These are phyloP conservation scores for Planoprotostelium fungivorum DNA, from an alignment of 78 protist species.

Conservation along the genomic window DNA sequence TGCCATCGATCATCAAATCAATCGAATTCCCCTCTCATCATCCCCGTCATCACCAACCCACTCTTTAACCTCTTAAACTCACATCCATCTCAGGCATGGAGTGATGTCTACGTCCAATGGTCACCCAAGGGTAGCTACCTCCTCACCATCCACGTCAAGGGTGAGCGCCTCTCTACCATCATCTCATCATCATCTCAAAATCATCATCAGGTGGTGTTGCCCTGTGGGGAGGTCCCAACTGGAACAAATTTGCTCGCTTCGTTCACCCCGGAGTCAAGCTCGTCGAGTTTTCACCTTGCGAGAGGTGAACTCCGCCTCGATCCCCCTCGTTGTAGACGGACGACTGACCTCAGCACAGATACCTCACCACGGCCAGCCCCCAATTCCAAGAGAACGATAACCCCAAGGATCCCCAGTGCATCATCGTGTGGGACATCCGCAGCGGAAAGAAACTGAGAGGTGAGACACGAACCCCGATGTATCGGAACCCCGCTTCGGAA, in stretches of 20 bases:
- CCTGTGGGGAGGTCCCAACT: slow-evolving; percentile 76
- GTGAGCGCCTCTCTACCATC: too few relatives aligned
- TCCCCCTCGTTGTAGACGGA: not conserved
- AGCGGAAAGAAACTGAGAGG: slow-evolving; percentile 24
- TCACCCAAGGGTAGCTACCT: slow-evolving; percentile 87
- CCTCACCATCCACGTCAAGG: slow-evolving; percentile 75
- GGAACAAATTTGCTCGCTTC: slow-evolving; percentile 33
- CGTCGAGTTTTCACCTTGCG: slow-evolving; percentile 78
- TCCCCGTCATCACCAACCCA: too few relatives aligned
- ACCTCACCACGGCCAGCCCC: slow-evolving; percentile 62
- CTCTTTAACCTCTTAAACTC: too few relatives aligned
- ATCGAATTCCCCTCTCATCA: too few relatives aligned
- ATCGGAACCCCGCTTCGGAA: not conserved
- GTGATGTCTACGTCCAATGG: slow-evolving; percentile 73
- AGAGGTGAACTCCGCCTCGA: not conserved
- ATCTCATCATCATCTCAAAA: too few relatives aligned
- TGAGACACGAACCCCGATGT: not conserved
- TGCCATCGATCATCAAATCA: too few relatives aligned
- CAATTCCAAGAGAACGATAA: slow-evolving; percentile 12
- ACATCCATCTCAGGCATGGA: too few relatives aligned
- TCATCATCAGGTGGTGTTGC: slow-evolving; percentile 64
- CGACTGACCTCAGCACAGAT: slow-evolving; percentile 71
- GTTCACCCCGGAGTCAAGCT: slow-evolving; percentile 71
- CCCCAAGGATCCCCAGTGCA: slow-evolving; percentile 35
- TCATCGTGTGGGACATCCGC: slow-evolving; percentile 77